These are phyloP conservation scores for Scenedesmus sp. DNA, from an alignment of 163 green algal genomes.

Conservation along the genomic window DNA sequence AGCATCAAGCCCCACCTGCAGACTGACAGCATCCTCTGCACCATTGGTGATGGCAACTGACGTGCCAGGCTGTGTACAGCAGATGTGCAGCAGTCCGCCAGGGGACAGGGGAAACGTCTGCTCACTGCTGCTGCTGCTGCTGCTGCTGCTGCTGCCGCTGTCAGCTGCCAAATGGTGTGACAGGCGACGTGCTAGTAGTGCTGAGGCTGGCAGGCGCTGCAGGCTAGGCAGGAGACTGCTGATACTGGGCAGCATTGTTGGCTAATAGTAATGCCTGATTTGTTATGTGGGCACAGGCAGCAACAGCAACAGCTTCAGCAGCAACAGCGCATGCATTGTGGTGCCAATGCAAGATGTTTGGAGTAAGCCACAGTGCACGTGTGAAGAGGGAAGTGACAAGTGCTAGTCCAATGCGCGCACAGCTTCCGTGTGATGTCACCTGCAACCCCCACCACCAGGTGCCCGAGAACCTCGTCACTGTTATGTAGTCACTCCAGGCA, in stretches of 20 bases:
- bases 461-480: background rate
- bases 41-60: constrained; percentile 32
- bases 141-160: background rate
- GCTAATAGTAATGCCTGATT: too few species aligned
- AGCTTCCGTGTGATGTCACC: background rate
- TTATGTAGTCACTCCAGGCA: background rate
- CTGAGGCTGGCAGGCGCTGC: background rate
- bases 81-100: constrained; percentile 24
- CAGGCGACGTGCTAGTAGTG: background rate
- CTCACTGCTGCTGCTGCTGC: background rate
- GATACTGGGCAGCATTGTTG: background rate
- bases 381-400: background rate
- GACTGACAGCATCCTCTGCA: constrained; percentile 31
- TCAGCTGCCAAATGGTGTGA: background rate
- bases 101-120: constrained; percentile 7
- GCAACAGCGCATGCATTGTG: background rate
- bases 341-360: background rate
- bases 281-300: background rate
- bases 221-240: background rate
- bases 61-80: constrained; percentile 15
- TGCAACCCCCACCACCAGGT: background rate
- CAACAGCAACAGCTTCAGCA: background rate
- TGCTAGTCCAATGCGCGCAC: background rate
- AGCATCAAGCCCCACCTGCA: background rate
- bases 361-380: background rate